Evolutionary conservation across 495 filamentous ascomycete genomes (phyloP).

Genomic region (Alectoria sarmentosa): DNA sequence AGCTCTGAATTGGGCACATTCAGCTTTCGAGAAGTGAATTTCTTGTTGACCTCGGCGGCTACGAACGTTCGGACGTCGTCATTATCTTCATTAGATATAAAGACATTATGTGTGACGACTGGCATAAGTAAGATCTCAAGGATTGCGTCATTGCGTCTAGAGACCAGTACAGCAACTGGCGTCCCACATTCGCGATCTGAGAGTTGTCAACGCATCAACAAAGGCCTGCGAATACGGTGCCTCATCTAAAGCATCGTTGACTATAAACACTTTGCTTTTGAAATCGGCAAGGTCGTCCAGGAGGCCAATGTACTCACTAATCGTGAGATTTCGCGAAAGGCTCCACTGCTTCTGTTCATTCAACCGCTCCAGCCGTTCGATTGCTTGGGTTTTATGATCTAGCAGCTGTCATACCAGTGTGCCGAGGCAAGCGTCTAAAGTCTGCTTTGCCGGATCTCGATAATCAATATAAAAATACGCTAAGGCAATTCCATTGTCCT

Average conservation of each 20-base stretch:
- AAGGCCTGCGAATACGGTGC: background rate
- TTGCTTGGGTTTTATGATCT: background rate
- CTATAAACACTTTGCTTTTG: background rate
- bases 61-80: background rate
- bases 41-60: background rate
- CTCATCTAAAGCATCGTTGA: background rate
- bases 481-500: background rate
- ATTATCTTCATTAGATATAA: background rate
- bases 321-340: background rate
- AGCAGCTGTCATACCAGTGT: background rate
- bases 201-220: background rate
- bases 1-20: background rate
- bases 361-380: background rate
- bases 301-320: background rate
- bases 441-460: background rate
- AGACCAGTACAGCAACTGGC: background rate
- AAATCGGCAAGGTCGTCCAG: background rate
- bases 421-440: background rate
- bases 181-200: background rate
- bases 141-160: background rate
- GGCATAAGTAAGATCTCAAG: background rate
- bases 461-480: background rate
- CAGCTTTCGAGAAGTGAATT: background rate
- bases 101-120: background rate
- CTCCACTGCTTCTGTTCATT: background rate